Evolutionary conservation across 2,329 filamentous ascomycete species (phyloP).

Genomic region (Calonectria hongkongensis): DNA sequence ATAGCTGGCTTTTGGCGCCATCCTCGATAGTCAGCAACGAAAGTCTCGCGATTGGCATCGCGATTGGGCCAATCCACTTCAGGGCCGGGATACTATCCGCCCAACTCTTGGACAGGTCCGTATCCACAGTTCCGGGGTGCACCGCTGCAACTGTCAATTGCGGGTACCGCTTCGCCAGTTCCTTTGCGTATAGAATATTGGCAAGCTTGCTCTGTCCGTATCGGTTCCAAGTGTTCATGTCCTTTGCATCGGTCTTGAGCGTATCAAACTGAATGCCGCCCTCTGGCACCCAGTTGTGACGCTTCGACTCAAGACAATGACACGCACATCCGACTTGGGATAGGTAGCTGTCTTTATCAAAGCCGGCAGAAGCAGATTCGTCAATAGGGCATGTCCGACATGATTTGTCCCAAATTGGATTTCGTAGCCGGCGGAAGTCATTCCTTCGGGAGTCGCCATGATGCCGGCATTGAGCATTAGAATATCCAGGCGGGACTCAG

Average conservation of each 20-base stretch:
- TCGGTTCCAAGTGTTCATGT: background rate
- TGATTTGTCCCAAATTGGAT: constrained; percentile 58
- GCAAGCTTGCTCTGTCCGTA: constrained; percentile 41
- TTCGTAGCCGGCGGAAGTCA: constrained; percentile 56
- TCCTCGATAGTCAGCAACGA: background rate
- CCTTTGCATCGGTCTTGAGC: constrained; percentile 18
- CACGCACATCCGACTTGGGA: constrained; percentile 14
- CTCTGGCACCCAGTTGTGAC: constrained; percentile 17
- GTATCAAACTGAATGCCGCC: constrained; percentile 31
- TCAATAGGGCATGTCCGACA: constrained; percentile 54
- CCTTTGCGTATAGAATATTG: constrained; percentile 25
- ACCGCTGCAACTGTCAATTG: constrained; percentile 24
- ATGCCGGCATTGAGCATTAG: constrained; percentile 56
- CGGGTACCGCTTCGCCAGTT: constrained; percentile 27
- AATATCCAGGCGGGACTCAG: constrained; percentile 55
- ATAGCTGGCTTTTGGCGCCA: constrained; percentile 31
- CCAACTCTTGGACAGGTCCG: constrained; percentile 3
- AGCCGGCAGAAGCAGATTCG: constrained; percentile 48
- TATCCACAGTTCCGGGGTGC: constrained; percentile 28
- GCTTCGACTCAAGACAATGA: constrained; percentile 29
- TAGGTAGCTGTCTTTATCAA: background rate
- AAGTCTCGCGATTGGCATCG: constrained; percentile 3
- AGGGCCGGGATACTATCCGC: background rate
- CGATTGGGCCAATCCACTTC: background rate
- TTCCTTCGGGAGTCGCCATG: constrained; percentile 52